Evolutionary conservation across 169 alveolate genomes (phyloP).

Genomic region (Blepharisma undulans): DNA sequence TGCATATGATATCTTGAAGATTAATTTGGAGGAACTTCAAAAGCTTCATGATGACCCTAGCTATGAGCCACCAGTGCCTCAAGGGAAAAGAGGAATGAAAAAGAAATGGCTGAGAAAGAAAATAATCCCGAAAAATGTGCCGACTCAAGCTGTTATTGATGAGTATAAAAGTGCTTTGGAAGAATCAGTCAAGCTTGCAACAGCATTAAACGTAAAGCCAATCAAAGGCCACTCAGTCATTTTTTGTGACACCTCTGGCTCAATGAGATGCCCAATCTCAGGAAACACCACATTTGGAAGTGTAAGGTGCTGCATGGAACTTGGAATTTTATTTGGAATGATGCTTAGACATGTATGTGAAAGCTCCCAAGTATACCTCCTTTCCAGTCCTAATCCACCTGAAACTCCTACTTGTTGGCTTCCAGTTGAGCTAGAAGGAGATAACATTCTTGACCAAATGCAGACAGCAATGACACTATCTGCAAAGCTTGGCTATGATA

Average conservation of each 20-base stretch:
- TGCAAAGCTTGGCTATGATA: neutral
- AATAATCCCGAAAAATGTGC: neutral
- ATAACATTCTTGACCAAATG: neutral
- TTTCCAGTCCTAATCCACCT: conserved; percentile 10
- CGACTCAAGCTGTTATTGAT: neutral
- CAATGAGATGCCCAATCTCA: neutral
- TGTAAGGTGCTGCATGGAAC: neutral
- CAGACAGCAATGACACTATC: neutral
- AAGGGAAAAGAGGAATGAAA: neutral
- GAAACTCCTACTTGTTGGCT: neutral
- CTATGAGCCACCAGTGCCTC: neutral
- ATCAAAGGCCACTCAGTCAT: neutral
- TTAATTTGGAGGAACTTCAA: neutral
- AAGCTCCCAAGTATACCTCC: neutral
- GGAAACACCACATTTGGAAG: neutral
- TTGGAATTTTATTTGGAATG: neutral
- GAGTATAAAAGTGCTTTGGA: neutral
- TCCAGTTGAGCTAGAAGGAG: neutral
- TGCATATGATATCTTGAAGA: neutral
- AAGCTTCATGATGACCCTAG: neutral
- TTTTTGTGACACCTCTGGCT: neutral
- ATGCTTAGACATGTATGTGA: conserved; percentile 5
- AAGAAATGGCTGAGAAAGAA: neutral
- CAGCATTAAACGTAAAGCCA: neutral
- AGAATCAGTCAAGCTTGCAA: neutral